Evolutionary conservation across 768 basidiomycete genomes (phyloP).

Genomic region (Tylopilus sp.): DNA sequence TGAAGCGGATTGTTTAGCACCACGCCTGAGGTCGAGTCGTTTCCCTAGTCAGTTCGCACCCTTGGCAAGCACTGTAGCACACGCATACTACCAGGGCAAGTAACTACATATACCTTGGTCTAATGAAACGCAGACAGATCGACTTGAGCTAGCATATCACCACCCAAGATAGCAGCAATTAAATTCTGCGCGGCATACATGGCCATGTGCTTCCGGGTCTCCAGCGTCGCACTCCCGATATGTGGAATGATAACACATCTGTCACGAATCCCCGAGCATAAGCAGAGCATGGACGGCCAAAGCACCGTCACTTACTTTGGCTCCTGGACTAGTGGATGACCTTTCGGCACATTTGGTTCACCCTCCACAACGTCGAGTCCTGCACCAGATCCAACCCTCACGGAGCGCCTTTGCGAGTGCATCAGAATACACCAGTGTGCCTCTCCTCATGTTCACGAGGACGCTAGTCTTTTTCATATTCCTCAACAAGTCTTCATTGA

Average conservation of each 20-base stretch:
- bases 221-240: constrained; percentile 84
- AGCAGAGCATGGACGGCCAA: not conserved
- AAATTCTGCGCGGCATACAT: constrained; percentile 68
- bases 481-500: constrained; percentile 66
- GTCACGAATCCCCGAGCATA: not conserved
- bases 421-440: constrained; percentile 85
- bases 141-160: constrained; percentile 57
- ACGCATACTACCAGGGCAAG: too few relatives aligned
- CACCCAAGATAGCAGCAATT: constrained; percentile 42
- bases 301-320: constrained; percentile 48
- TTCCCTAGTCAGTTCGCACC: too few relatives aligned
- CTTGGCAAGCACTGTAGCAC: too few relatives aligned
- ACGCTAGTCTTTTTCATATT: constrained; percentile 85
- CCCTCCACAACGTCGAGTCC: constrained; percentile 94
- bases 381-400: constrained; percentile 81
- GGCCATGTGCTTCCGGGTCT: constrained; percentile 84
- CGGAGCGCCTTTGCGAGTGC: constrained; percentile 79
- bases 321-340: constrained; percentile 79
- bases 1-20: too few relatives aligned
- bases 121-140: constrained; percentile 20
- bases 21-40: too few relatives aligned
- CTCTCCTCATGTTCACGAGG: constrained; percentile 82
- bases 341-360: constrained; percentile 69
- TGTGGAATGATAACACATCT: constrained; percentile 87
- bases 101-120: too few relatives aligned